phyloP scores from a whole-genome alignment of 441 rosid genomes.

The Isatis lusitanica region DNA sequence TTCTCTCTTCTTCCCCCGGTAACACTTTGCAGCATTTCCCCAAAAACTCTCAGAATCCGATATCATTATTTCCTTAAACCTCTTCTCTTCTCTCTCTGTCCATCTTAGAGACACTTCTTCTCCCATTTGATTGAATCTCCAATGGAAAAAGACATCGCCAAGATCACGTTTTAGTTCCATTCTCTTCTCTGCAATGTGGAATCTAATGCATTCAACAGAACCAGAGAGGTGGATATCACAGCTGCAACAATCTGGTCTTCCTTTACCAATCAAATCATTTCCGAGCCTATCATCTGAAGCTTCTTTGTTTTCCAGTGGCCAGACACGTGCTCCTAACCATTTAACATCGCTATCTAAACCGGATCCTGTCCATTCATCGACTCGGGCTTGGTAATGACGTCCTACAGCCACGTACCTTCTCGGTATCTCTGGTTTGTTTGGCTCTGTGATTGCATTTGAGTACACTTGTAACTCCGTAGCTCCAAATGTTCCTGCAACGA shows the following conservation, averaged over 20 bases:
- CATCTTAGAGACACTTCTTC: conserved; percentile 62
- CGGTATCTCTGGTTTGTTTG: conserved; percentile 27
- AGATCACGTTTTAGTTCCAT: conserved; percentile 54
- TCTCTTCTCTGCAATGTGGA: conserved; percentile 66
- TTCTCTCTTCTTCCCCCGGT: conserved; percentile 43
- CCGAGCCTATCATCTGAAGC: neutral
- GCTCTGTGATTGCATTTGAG: conserved; percentile 5
- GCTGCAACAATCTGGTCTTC: conserved; percentile 45
- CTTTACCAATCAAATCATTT: conserved; percentile 39
- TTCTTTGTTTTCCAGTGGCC: conserved; percentile 41
- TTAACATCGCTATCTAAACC: conserved; percentile 45
- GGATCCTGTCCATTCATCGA: conserved; percentile 52
- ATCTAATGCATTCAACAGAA: conserved; percentile 49
- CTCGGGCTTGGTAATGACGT: conserved; percentile 49
- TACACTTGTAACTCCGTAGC: conserved; percentile 27
- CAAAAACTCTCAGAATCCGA: conserved; percentile 37
- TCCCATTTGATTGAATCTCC: conserved; percentile 62
- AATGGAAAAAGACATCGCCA: conserved; percentile 46
- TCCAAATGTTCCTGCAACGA: conserved; percentile 9
- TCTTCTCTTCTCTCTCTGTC: conserved; percentile 52
- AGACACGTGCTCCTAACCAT: conserved; percentile 55
- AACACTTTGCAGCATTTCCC: conserved; percentile 37
- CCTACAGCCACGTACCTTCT: conserved; percentile 40
- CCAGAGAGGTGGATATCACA: conserved; percentile 38
- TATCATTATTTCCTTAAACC: conserved; percentile 43